Base-by-base conservation (phyloP, 1,284 basidiomycete genomes). In the Lignosus rhinocerotis region DNA sequence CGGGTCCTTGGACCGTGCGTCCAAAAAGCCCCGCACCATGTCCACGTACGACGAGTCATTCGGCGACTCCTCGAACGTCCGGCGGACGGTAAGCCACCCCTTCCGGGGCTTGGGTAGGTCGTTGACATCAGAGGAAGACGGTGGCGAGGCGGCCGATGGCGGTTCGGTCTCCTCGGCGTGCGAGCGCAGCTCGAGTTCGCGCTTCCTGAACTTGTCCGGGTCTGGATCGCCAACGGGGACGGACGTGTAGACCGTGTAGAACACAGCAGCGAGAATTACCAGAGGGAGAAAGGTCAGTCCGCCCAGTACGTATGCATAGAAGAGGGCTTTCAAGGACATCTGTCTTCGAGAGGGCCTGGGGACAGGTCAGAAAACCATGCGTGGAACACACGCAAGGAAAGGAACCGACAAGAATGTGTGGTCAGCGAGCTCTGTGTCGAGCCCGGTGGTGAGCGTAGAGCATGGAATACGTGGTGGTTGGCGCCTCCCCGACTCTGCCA, bases 201-300 rank as follows among this genome's bases (percentile, higher is more conserved):
- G 59, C 50, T 65, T 72, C 64, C 57, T 66, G 16, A 71, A 69
- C 56, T 69, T 75, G 53, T 60, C 67, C 49, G 59, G 58, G 51
- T 68, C 66, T 2, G 75, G 67, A 64, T 86, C 82, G 19, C 80
- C 83, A n/a, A 91, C 80, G 16, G 93, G 92, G 2, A 87, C 81
- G 34, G 91, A 89, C 9, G 90, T 92, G 76, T 93, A 93, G 59
- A 88, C 72, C 58, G 88, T 77, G 72, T 81, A 80, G 69, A 80
- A 83, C 60, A 92, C 66, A 64, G 82, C 63, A 34, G 73, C 75
- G 64, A 83, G 74, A 63, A 90, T 65, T 62, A 90, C 68, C 48
- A 95, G 78, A 21, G 94, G 92, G 55, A 96, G 76, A 72, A 96
- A 91, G 0, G 93, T 94, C 60, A 96, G 63, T 30, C 93, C 94